Evolutionary conservation across 1,284 basidiomycete species (phyloP), one percentile per base, ranked within the genome.

Genomic region (Cronartium quercuum): DNA sequence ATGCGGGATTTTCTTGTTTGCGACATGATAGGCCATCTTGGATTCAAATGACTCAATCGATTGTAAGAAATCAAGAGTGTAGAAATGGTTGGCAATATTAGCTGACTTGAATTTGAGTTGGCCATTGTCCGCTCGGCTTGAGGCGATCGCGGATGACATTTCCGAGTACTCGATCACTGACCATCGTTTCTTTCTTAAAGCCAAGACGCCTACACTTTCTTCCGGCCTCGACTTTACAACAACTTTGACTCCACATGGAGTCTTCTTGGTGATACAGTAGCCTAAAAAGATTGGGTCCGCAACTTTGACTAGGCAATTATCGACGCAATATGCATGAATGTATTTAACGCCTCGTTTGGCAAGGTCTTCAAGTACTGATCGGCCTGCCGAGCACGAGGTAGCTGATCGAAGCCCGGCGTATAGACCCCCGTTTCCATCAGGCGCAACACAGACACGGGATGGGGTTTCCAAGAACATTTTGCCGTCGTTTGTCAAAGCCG

Each of bases 71-170:
- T 85, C 83, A 60, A 89, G 89, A 60, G 94, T 95, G 85, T 97
- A 99, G 83, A 98, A 97, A 84, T 99, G 96, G 84, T 98, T 98
- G 80, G 87, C 96, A 81, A 98, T 98, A 85, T 99, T 99, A 68
- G 88, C 96, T 2, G 94, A 95, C 76, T 94, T 88, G 88, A 95
- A 97, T 21, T 87, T 84, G 71, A 99, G 87, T 77, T 91, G 88
- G 69, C 89, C 90, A 66, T 86, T 84, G 6, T 86, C 78, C 78
- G 92, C 89, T 0, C 58, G 60, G 76, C 86, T 85, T 81, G 92
- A 91, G 13, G 94, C 88, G 82, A 97, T 90, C 78, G 90, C 91
- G 77, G 86, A 84, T 9, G 92, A 89, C 79, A 99, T 93, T 83
- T 99, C 96, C 13, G 92, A 95, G 84, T 98, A 99, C 83, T 99